Percentiles rank a stretch among this genome's conserved stretches.
These are phyloP conservation scores for Seiridium unicorne DNA, from an alignment of 2,329 filamentous ascomycete species.

Conservation along the genomic window DNA sequence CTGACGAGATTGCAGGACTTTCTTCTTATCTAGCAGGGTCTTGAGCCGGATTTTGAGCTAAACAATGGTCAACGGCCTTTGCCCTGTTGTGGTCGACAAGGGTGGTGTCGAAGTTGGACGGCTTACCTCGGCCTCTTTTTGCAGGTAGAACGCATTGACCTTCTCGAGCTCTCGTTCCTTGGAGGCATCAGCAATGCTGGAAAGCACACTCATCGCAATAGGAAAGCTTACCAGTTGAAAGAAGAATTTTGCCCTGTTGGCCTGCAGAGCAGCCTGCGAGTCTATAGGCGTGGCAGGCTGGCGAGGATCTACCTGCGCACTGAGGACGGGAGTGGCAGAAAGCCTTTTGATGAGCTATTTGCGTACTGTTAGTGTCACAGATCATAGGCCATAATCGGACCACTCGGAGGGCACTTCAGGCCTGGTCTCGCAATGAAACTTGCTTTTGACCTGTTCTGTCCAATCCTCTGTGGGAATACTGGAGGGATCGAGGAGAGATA, in stretches of 20 bases:
- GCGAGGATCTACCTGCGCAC: constrained; percentile 67
- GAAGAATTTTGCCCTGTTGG: constrained; percentile 98
- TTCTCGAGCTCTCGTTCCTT: constrained; percentile 98
- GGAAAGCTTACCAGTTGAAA: constrained; percentile 76
- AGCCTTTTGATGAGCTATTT: constrained; percentile 94
- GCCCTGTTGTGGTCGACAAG: constrained; percentile 10
- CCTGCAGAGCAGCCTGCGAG: constrained; percentile 86
- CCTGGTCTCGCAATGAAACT: constrained; percentile 1
- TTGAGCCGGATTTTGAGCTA: constrained; percentile 91
- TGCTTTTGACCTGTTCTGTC: constrained; percentile 3
- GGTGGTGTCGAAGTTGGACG: not conserved
- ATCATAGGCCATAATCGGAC: not conserved
- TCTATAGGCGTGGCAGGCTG: constrained; percentile 54
- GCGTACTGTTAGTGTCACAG: constrained; percentile 29
- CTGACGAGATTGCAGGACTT: constrained; percentile 78
- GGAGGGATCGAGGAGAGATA: not conserved
- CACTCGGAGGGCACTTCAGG: not conserved
- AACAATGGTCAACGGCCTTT: not conserved
- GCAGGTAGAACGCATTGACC: constrained; percentile 95
- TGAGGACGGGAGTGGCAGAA: constrained; percentile 83
- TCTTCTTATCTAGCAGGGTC: constrained; percentile 93
- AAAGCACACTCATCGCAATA: not conserved
- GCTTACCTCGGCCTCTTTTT: constrained; percentile 94
- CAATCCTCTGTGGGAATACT: not conserved
- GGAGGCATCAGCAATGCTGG: constrained; percentile 34